A percentile compares a stretch with the other conserved stretches of the same genome.
Conservation (phyloP, 305 asterid genomes). For the Euphrasia arctica region DNA sequence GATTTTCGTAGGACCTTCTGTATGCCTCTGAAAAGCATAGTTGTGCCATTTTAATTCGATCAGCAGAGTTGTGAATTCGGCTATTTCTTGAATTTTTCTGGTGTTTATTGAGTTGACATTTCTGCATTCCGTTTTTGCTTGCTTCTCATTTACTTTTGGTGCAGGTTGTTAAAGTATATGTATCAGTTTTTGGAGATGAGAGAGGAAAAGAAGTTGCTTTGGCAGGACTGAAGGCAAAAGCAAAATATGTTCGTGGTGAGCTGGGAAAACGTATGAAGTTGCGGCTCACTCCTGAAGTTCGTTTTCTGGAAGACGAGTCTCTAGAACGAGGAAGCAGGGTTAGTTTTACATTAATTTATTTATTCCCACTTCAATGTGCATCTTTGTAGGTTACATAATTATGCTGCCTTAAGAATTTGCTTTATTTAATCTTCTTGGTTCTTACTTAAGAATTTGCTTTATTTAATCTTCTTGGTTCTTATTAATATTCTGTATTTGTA, state of each 20-base stretch:
- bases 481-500: not conserved
- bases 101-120: constrained; percentile 12
- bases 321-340: constrained; percentile 99
- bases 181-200: constrained; percentile 96
- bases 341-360: constrained; percentile 28
- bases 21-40: not conserved
- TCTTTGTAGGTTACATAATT: not conserved
- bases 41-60: constrained; percentile 1
- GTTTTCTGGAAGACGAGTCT: constrained; percentile 93
- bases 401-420: not conserved
- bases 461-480: not conserved
- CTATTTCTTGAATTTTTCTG: constrained; percentile 1
- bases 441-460: not conserved
- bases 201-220: constrained; percentile 97
- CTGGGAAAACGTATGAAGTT: constrained; percentile 93
- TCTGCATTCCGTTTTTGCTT: not conserved
- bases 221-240: constrained; percentile 86
- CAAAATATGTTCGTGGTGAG: constrained; percentile 85
- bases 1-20: not conserved
- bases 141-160: constrained; percentile 15
- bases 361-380: constrained; percentile 1
- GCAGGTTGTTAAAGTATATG: constrained; percentile 95
- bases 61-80: constrained; percentile 13
- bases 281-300: constrained; percentile 94
- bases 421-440: not conserved